phyloP scores from a whole-genome alignment of 371 early-diverging fungal species.

The Mycotypha africana region DNA sequence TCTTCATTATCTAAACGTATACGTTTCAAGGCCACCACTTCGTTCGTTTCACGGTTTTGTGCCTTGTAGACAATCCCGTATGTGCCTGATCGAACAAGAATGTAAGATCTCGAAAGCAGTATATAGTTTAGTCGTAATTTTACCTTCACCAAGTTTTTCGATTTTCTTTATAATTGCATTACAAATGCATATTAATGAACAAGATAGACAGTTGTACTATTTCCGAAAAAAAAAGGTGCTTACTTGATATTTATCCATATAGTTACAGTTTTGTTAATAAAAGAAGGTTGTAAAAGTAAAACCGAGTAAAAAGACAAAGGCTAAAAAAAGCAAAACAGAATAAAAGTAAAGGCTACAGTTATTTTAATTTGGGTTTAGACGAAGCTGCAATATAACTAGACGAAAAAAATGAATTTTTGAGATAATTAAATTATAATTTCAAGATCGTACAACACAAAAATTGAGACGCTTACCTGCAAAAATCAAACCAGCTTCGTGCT shows the following conservation, averaged over 20 bases:
- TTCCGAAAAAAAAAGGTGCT: no score
- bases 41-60: constrained; percentile 85
- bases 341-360: neutral
- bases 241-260: constrained; percentile 82
- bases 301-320: neutral
- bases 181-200: no score
- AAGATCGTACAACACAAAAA: no score
- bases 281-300: no score
- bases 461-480: no score
- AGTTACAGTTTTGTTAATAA: neutral
- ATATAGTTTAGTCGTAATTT: neutral
- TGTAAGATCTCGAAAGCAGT: neutral
- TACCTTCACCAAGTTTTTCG: constrained; percentile 89
- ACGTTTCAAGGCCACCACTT: constrained; percentile 97
- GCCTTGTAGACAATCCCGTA: constrained; percentile 98
- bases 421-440: no score
- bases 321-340: constrained; percentile 4
- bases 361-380: no score
- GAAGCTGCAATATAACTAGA: no score
- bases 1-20: constrained; percentile 95
- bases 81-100: constrained; percentile 65
- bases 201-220: no score
- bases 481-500: no score
- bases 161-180: constrained; percentile 84
- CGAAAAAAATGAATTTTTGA: no score